Evolutionary conservation across 1,139 yeast species (phyloP).

Genomic region (Scheffersomyces stambukii): DNA sequence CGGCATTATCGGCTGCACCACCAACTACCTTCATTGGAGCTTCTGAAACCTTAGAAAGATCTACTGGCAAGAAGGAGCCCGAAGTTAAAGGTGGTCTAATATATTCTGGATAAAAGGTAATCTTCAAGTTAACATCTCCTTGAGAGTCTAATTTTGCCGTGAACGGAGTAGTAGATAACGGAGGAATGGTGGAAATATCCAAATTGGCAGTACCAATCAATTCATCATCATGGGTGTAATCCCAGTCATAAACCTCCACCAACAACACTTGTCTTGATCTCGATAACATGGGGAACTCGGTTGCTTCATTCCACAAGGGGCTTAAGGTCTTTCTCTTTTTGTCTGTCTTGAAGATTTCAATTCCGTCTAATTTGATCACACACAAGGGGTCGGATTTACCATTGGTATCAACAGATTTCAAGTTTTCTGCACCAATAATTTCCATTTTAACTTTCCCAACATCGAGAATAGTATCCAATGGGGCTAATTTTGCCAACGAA

Average conservation of each 20-base stretch:
- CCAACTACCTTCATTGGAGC: conserved; percentile 48
- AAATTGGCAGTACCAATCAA: conserved; percentile 49
- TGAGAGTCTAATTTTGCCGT: conserved; percentile 53
- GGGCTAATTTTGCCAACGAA: conserved; percentile 47
- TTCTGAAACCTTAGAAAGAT: conserved; percentile 37
- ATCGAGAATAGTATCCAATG: conserved; percentile 59
- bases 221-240: conserved; percentile 65
- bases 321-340: conserved; percentile 60
- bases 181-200: conserved; percentile 47
- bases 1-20: conserved; percentile 42
- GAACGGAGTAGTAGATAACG: conserved; percentile 42
- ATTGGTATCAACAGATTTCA: conserved; percentile 59
- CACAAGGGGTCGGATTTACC: conserved; percentile 76
- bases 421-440: conserved; percentile 48
- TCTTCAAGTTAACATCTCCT: conserved; percentile 52
- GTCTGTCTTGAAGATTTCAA: conserved; percentile 53
- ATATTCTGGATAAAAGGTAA: conserved; percentile 62
- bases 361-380: conserved; percentile 48
- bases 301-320: conserved; percentile 66
- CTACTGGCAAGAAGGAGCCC: conserved; percentile 38
- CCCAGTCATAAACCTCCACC: conserved; percentile 69
- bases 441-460: conserved; percentile 60
- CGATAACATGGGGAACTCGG: conserved; percentile 57
- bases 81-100: conserved; percentile 53
- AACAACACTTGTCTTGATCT: conserved; percentile 50